These are phyloP conservation scores for Coccomyxa sp. DNA, from an alignment of 139 green algal species.

Conservation along the genomic window DNA sequence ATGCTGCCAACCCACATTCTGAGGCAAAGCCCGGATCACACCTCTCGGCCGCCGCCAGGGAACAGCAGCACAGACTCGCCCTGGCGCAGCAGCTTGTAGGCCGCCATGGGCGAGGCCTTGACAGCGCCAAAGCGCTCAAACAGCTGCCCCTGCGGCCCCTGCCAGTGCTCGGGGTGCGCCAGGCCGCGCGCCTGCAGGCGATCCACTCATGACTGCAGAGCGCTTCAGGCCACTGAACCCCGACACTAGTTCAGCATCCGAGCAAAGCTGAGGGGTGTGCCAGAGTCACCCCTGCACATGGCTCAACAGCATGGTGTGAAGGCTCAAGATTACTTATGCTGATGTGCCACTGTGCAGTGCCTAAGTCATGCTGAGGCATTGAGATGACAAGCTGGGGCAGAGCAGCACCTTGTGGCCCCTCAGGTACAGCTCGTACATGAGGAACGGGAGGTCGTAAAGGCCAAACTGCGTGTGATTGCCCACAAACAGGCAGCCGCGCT, in stretches of 20 bases:
- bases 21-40: not conserved
- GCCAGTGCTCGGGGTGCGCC: slow-evolving; percentile 52
- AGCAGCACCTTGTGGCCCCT: slow-evolving; percentile 65
- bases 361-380: not conserved
- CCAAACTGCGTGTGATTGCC: slow-evolving; percentile 74
- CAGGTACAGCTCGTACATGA: slow-evolving; percentile 67
- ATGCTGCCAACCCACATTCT: not conserved
- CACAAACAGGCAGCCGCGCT: slow-evolving; percentile 65
- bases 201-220: no score
- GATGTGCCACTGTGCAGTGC: not conserved
- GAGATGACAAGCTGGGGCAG: not conserved
- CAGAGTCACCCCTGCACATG: not conserved
- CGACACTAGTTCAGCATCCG: no score
- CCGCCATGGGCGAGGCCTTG: slow-evolving; percentile 62
- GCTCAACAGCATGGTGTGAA: no score
- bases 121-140: slow-evolving; percentile 65
- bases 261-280: no score
- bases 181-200: slow-evolving; percentile 47
- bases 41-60: slow-evolving; percentile 36
- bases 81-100: slow-evolving; percentile 57
- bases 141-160: slow-evolving; percentile 37
- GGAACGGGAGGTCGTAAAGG: slow-evolving; percentile 70
- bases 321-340: no score
- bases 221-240: no score
- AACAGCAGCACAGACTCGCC: slow-evolving; percentile 57